phyloP scores from a whole-genome alignment of 139 green algal genomes.

The Coelastrella sp. region DNA sequence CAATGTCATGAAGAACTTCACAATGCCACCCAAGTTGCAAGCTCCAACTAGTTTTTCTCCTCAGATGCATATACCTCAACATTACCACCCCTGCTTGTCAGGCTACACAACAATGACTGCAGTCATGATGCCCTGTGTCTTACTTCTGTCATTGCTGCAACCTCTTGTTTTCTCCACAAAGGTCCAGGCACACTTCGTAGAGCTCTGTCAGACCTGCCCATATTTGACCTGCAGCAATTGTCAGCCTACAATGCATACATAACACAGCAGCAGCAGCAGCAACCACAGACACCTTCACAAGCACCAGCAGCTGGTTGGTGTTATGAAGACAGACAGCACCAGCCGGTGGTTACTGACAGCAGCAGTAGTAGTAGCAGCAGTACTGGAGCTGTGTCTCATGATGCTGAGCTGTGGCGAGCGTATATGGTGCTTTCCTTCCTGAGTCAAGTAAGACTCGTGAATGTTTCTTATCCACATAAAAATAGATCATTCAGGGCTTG shows the following conservation, averaged over 20 bases:
- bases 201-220: conserved; percentile 34
- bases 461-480: background rate
- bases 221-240: conserved; percentile 45
- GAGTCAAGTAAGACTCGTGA: conserved; percentile 45
- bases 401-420: conserved; percentile 51
- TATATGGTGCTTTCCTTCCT: conserved; percentile 64
- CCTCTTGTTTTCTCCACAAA: background rate
- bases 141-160: background rate
- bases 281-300: background rate
- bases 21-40: too few relatives aligned
- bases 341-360: background rate
- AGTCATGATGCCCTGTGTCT: background rate
- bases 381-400: background rate
- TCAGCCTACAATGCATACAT: background rate
- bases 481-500: background rate
- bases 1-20: too few relatives aligned
- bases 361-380: conserved; percentile 18
- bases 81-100: too few relatives aligned
- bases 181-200: conserved; percentile 28
- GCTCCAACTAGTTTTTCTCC: too few relatives aligned
- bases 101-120: background rate
- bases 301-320: background rate
- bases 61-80: too few relatives aligned
- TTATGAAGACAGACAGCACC: background rate
- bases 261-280: conserved; percentile 6